Evolutionary conservation across 2,329 filamentous ascomycete species (phyloP), one percentile per base, ranked within the genome.

Genomic region (Botrytis deweyae): DNA sequence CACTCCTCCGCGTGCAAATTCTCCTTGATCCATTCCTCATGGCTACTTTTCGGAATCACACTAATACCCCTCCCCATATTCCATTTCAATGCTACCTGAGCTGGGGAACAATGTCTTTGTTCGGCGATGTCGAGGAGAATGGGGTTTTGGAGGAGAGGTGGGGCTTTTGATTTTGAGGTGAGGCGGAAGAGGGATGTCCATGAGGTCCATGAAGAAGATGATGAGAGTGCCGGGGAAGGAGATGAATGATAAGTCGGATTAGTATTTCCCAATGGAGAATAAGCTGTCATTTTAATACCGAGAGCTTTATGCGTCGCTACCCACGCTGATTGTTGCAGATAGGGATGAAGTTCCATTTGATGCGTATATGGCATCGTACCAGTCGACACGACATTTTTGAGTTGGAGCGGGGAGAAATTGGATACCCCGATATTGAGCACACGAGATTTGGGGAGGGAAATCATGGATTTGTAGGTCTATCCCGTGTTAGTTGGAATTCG

Each of bases 391-490:
- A 77, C 49, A n/a, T 70, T 55, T 9, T 68, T 42, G 10, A 77
- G 72, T 40, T 77, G 72, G 1, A 49, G n/a, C 1, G 75, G 93
- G 76, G 87, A 91, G 82, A 96, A 95, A 87, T 96, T 97, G 82
- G 91, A 94, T 73, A 95, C 91, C 78, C 93, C 93, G 81, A 95
- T 93, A 85, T 93, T 93, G 83, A 87, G 88, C 72, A 92, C 91
- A 83, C 93, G 92, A 82, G 89, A 89, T 63, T 87, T 89, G 22
- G 83, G 88, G n/a, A 90, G 84, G 63, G 93, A 85, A 85, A 90
- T 91, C 84, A 92, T 85, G 83, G 90, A 89, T 74, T 85, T 84
- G 88, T 87, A 96, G 22, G 93, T 96, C 83, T 95, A 92, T 92
- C 94, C 84, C 38, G 5, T 36, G 42, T 92, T 94, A 84, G 46